These are phyloP conservation scores for Raffaelea arxii DNA, from an alignment of 2,329 filamentous ascomycete genomes.

Conservation along the genomic window DNA sequence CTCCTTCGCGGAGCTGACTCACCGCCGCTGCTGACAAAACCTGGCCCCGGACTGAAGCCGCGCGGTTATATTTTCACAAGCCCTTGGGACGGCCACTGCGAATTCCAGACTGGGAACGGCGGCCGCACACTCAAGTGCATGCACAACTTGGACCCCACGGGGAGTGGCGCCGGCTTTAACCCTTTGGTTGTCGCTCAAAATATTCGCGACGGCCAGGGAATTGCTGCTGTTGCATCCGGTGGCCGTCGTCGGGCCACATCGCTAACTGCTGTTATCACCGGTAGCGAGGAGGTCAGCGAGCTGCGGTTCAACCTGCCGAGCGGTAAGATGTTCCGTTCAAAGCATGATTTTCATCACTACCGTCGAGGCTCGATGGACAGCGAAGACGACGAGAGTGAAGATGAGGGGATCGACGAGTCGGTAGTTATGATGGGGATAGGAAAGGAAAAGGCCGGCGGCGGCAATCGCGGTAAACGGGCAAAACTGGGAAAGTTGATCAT, in stretches of 20 bases:
- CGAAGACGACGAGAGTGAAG: conserved; percentile 26
- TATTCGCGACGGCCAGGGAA: conserved; percentile 19
- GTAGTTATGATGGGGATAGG: conserved; percentile 55
- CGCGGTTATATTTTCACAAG: conserved; percentile 70
- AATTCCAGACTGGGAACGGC: conserved; percentile 69
- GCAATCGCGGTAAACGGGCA: conserved; percentile 72
- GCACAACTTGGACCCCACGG: conserved; percentile 44
- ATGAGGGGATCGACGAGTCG: conserved; percentile 22
- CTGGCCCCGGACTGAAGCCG: conserved; percentile 39
- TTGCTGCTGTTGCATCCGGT: conserved; percentile 12
- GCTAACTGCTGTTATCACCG: conserved; percentile 21
- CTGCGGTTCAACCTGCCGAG: conserved; percentile 81
- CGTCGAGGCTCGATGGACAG: conserved; percentile 2
- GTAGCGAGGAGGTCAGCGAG: conserved; percentile 57
- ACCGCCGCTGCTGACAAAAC: conserved; percentile 25
- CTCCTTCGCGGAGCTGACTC: neutral
- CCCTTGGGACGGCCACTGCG: conserved; percentile 80
- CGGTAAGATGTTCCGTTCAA: conserved; percentile 30
- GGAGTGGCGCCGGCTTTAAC: conserved; percentile 27
- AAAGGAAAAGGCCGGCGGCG: conserved; percentile 75
- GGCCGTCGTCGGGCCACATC: conserved; percentile 16
- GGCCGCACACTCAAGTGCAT: conserved; percentile 68
- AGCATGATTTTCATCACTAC: conserved; percentile 12
- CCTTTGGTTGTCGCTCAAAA: conserved; percentile 30
- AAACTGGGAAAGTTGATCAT: conserved; percentile 93